Percentiles rank a stretch among this genome's conserved stretches.
These are phyloP conservation scores for Paramecium sonneborni DNA, from an alignment of 73 alveolate genomes.

Conservation along the genomic window DNA sequence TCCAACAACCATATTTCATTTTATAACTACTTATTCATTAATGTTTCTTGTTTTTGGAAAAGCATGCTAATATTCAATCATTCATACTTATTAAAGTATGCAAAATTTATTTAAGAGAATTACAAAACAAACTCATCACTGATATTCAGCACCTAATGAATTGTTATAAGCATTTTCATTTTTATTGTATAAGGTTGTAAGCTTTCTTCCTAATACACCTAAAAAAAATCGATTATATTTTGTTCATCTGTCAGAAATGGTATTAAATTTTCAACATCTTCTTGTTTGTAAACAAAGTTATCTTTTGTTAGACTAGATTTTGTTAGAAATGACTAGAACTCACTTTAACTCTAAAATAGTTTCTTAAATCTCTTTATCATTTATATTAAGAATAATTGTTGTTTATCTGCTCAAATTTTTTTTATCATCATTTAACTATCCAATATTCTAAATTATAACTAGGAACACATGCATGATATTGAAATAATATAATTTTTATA, in stretches of 20 bases:
- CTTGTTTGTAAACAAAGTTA: constrained; percentile 38
- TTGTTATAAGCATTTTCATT: constrained; percentile 44
- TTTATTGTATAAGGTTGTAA: background rate
- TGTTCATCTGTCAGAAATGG: background rate
- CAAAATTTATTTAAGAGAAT: background rate
- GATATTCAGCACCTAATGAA: background rate
- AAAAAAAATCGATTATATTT: constrained; percentile 3
- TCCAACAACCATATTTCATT: constrained; percentile 17
- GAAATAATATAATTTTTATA: background rate
- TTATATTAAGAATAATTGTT: background rate
- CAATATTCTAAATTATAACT: background rate
- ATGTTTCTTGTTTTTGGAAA: background rate
- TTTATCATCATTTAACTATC: background rate
- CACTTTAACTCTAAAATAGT: constrained; percentile 10
- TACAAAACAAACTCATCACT: constrained; percentile 6
- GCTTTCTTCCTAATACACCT: background rate
- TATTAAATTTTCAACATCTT: constrained; percentile 19
- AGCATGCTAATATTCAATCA: background rate
- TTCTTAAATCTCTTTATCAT: constrained; percentile 42
- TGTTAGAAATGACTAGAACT: background rate
- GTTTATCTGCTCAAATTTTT: background rate
- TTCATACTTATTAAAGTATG: background rate
- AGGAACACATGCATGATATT: background rate
- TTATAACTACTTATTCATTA: background rate
- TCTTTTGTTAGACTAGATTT: constrained; percentile 39